A percentile compares a stretch with the other conserved stretches of the same genome.
Evolutionary conservation across 2,329 filamentous ascomycete genomes (phyloP).

Genomic region (Microsporum canis): DNA sequence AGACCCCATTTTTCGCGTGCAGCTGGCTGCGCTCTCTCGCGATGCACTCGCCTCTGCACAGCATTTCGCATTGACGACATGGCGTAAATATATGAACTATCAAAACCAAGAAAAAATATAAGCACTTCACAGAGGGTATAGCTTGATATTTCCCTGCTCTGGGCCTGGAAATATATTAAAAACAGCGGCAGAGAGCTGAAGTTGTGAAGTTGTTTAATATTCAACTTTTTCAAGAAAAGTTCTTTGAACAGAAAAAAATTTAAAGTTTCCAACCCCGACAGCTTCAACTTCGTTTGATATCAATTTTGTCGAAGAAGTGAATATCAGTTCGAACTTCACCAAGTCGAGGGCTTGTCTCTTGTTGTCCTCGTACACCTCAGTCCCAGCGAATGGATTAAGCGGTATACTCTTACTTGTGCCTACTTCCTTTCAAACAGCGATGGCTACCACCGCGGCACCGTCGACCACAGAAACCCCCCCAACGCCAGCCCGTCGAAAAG

Average conservation of each 20-base stretch:
- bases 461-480: conserved; percentile 16
- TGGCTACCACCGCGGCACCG: conserved; percentile 13
- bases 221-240: neutral
- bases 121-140: neutral
- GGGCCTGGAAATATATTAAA: neutral
- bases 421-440: conserved; percentile 7
- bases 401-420: neutral
- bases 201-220: neutral
- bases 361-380: neutral
- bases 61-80: conserved; percentile 52
- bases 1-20: conserved; percentile 80
- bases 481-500: conserved; percentile 15
- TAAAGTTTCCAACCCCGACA: neutral
- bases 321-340: neutral
- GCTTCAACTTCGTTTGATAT: neutral
- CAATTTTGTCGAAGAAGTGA: neutral
- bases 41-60: conserved; percentile 71
- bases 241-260: neutral
- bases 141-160: neutral
- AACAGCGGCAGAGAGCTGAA: neutral
- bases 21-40: conserved; percentile 76
- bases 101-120: neutral
- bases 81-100: neutral
- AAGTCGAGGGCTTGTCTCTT: neutral
- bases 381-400: neutral